Evolutionary conservation across 345 rosid species (phyloP).

Genomic region (Brassica rapa): DNA sequence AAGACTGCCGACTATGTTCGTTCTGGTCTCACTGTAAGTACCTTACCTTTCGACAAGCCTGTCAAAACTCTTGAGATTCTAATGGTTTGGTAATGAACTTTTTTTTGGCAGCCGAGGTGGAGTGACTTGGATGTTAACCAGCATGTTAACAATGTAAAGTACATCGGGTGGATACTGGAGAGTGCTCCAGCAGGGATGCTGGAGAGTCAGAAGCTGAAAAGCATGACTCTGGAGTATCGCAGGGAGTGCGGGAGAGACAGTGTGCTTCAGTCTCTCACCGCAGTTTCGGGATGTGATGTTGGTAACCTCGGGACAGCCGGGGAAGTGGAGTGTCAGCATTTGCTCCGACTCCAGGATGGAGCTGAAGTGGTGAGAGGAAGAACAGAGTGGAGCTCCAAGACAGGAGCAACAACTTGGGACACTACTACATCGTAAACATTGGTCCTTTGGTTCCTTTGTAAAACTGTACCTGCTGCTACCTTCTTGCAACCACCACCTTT

Average conservation of each 20-base stretch:
- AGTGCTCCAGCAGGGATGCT: conserved; percentile 83
- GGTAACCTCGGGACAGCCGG: conserved; percentile 50
- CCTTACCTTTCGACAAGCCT: background rate
- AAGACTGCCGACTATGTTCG: conserved; percentile 70
- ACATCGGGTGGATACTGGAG: conserved; percentile 98
- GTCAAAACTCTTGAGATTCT: background rate
- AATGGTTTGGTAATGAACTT: background rate
- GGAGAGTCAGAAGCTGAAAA: conserved; percentile 79
- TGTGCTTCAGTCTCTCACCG: conserved; percentile 84
- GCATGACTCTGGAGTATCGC: conserved; percentile 86
- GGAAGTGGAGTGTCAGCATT: conserved; percentile 81
- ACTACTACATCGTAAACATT: conserved; percentile 3
- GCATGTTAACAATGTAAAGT: conserved; percentile 98
- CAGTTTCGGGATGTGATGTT: conserved; percentile 51
- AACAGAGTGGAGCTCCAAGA: conserved; percentile 86
- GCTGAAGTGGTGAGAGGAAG: conserved; percentile 90
- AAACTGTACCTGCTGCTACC: conserved; percentile 18
- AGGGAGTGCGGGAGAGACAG: conserved; percentile 96
- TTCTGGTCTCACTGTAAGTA: conserved; percentile 83
- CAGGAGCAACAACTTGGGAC: conserved; percentile 43
- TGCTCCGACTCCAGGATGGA: conserved; percentile 84
- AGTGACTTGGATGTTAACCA: conserved; percentile 95
- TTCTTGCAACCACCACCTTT: conserved; percentile 34
- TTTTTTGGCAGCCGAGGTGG: conserved; percentile 84
- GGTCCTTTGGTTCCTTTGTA: conserved; percentile 30